Conservation (phyloP, 2,329 filamentous ascomycete genomes). For the Colletotrichum trifolii region DNA sequence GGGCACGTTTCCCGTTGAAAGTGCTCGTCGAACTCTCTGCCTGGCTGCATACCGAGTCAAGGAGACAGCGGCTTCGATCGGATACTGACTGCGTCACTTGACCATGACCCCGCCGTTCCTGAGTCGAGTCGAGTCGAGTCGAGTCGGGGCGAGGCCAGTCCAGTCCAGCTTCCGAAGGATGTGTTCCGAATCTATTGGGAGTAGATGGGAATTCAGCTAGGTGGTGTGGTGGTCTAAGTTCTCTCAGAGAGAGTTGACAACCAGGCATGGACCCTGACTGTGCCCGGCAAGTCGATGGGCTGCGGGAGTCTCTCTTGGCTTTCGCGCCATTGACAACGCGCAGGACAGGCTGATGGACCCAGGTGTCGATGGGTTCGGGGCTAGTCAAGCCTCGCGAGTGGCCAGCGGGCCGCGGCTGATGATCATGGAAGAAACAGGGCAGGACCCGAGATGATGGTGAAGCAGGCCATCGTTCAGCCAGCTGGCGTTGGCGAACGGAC, state of each 20-base stretch:
- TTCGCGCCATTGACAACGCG: conserved; percentile 13
- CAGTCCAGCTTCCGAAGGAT: not conserved
- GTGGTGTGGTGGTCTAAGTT: conserved; percentile 21
- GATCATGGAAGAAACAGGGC: conserved; percentile 34
- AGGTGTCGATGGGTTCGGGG: conserved; percentile 10
- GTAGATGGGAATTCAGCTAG: not conserved
- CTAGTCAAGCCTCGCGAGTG: conserved; percentile 33
- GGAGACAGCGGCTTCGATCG: conserved; percentile 11
- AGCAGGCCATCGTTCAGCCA: conserved; percentile 19
- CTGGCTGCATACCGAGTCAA: conserved; percentile 4
- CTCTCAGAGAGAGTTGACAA: conserved; percentile 21
- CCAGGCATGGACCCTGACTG: conserved; percentile 29
- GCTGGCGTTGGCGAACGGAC: conserved; percentile 22
- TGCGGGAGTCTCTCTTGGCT: conserved; percentile 15
- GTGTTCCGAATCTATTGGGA: conserved; percentile 2
- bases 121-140: conserved; percentile 21
- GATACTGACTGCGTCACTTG: conserved; percentile 31
- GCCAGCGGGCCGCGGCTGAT: conserved; percentile 32
- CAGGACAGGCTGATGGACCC: not conserved
- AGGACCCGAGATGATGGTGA: conserved; percentile 30
- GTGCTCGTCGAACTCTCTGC: conserved; percentile 19
- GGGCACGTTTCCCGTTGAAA: conserved; percentile 19
- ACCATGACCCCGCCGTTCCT: conserved; percentile 25
- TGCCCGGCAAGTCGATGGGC: conserved; percentile 9
- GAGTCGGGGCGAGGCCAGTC: not conserved